Evolutionary conservation across 2,329 filamentous ascomycete genomes (phyloP).

Genomic region (Ceratocystis ficicola): DNA sequence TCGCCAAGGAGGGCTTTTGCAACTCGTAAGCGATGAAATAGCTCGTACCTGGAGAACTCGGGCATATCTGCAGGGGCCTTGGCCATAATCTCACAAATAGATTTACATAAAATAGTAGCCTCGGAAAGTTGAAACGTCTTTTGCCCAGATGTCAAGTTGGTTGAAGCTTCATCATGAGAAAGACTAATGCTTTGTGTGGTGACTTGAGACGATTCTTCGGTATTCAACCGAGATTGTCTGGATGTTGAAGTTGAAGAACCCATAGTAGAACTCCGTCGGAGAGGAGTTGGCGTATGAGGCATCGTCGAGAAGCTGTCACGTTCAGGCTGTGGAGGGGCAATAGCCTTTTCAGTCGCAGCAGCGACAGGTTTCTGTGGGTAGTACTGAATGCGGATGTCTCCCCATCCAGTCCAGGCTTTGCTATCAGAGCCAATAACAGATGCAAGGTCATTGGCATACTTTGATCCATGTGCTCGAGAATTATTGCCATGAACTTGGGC

Average conservation of each 20-base stretch:
- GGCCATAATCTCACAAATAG: slow-evolving; percentile 46
- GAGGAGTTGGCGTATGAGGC: slow-evolving; percentile 62
- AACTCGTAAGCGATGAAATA: slow-evolving; percentile 69
- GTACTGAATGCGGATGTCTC: slow-evolving; percentile 67
- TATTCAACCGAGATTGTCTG: slow-evolving; percentile 1
- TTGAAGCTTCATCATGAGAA: slow-evolving; percentile 20
- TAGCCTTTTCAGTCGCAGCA: not conserved
- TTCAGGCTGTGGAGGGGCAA: not conserved
- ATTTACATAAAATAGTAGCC: slow-evolving; percentile 35
- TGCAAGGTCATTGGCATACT: slow-evolving; percentile 72
- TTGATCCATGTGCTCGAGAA: slow-evolving; percentile 32
- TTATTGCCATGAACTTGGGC: slow-evolving; percentile 27
- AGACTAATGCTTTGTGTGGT: slow-evolving; percentile 25
- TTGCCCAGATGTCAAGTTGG: slow-evolving; percentile 34
- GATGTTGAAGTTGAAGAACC: slow-evolving; percentile 22
- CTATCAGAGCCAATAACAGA: slow-evolving; percentile 54
- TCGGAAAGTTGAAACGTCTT: slow-evolving; percentile 52
- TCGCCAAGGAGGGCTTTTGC: slow-evolving; percentile 67
- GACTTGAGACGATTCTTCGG: slow-evolving; percentile 40
- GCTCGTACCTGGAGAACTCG: slow-evolving; percentile 62
- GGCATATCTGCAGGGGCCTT: slow-evolving; percentile 54
- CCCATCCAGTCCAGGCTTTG: slow-evolving; percentile 62
- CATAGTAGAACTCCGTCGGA: slow-evolving; percentile 55
- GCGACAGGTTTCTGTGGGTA: slow-evolving; percentile 41
- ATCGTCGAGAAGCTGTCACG: slow-evolving; percentile 31